Conservation (phyloP, 75 land plant genomes). For the Chamaecyparis obtusa region DNA sequence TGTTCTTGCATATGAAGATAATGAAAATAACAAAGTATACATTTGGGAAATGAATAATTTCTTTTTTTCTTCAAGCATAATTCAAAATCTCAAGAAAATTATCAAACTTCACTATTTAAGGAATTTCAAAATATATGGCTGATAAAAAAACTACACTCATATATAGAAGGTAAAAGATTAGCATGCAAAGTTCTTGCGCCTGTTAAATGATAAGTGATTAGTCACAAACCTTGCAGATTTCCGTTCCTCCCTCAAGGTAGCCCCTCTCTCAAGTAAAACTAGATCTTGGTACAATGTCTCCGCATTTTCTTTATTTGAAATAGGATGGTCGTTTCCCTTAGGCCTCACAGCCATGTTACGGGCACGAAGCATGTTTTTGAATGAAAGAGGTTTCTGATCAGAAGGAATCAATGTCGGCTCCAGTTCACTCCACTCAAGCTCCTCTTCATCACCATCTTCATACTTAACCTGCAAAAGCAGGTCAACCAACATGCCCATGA, state of each 20-base stretch:
- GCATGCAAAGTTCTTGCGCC: background rate
- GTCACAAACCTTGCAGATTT: background rate
- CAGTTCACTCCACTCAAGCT: slow-evolving; percentile 40
- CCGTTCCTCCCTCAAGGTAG: background rate
- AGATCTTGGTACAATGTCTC: background rate
- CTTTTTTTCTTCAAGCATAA: too few species aligned
- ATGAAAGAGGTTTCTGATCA: slow-evolving; percentile 21
- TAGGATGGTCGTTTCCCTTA: background rate
- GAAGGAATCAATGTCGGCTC: slow-evolving; percentile 24
- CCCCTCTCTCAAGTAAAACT: background rate
- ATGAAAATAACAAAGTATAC: too few species aligned
- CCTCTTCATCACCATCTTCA: slow-evolving; percentile 49
- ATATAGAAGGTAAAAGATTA: background rate
- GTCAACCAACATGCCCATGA: background rate
- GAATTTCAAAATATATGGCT: background rate
- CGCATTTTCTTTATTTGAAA: background rate
- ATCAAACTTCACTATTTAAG: background rate
- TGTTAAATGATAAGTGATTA: background rate
- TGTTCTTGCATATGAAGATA: too few species aligned
- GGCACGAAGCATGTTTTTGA: slow-evolving; percentile 17
- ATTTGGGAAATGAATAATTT: too few species aligned
- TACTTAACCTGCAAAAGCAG: slow-evolving; percentile 25
- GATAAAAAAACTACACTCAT: background rate
- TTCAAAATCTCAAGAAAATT: too few species aligned
- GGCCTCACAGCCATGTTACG: slow-evolving; percentile 9